phyloP scores from a whole-genome alignment of 1,284 basidiomycete species.

The Microbotryum violaceum region DNA sequence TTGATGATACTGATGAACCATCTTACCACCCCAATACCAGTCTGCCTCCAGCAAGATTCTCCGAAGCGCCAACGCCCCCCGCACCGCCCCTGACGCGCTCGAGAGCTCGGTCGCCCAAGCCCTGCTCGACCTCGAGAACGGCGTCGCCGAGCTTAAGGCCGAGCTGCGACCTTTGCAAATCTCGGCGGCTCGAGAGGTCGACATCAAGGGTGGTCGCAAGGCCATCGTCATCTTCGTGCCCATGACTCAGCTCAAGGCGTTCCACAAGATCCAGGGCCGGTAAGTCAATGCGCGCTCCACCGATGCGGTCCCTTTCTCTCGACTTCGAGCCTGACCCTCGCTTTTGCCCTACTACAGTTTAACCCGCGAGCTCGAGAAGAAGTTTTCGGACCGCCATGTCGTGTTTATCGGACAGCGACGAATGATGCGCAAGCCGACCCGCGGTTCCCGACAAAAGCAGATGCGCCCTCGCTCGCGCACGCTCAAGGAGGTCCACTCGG shows the following conservation, averaged over 20 bases:
- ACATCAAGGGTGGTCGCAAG: conserved; percentile 99
- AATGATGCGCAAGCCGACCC: conserved; percentile 95
- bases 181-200: conserved; percentile 95
- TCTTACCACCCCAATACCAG: background rate
- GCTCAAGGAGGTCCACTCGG: conserved; percentile 94
- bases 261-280: conserved; percentile 95
- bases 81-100: conserved; percentile 78
- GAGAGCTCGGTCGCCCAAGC: conserved; percentile 93
- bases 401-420: conserved; percentile 98
- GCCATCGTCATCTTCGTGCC: conserved; percentile 98
- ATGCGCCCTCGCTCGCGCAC: conserved; percentile 96
- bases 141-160: conserved; percentile 92
- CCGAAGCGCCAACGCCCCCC: conserved; percentile 92
- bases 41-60: conserved; percentile 46
- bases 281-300: conserved; percentile 5
- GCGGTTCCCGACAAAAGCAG: conserved; percentile 84
- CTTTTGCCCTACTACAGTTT: conserved; percentile 53
- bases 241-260: conserved; percentile 94
- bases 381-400: conserved; percentile 98
- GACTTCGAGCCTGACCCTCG: background rate
- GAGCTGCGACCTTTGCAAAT: conserved; percentile 95
- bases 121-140: conserved; percentile 93
- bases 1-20: too few relatives aligned
- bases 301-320: conserved; percentile 14
- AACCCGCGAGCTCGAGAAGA: conserved; percentile 99